Conservation (phyloP, 1,284 basidiomycete genomes). For the Sporisorium graminicola region DNA sequence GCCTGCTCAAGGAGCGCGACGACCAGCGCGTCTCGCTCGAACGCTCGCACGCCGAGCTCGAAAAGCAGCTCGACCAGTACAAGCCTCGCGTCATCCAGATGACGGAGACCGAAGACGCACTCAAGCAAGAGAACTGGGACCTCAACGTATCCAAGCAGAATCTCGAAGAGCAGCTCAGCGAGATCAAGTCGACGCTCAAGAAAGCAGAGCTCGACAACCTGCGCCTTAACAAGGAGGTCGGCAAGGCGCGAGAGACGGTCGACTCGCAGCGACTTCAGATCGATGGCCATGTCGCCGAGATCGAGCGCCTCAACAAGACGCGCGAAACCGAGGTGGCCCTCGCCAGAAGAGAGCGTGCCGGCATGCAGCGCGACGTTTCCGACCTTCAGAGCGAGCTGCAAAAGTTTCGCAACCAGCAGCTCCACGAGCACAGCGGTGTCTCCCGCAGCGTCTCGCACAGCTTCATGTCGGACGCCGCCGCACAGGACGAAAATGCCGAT, state of each 20-base stretch:
- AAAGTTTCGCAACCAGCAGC: conserved; percentile 49
- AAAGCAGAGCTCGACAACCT: conserved; percentile 86
- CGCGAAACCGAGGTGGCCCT: conserved; percentile 92
- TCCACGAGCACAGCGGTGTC: conserved; percentile 30
- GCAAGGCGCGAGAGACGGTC: conserved; percentile 79
- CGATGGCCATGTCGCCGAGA: conserved; percentile 78
- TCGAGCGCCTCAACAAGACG: conserved; percentile 84
- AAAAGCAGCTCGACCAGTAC: conserved; percentile 61
- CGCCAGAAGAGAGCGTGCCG: conserved; percentile 86
- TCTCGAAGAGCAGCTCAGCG: conserved; percentile 79
- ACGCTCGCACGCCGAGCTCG: conserved; percentile 49
- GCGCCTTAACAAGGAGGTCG: conserved; percentile 81
- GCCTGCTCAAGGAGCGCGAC: conserved; percentile 58
- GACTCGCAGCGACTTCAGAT: conserved; percentile 89
- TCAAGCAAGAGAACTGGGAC: conserved; percentile 99
- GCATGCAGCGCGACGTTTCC: conserved; percentile 88
- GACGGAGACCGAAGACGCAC: conserved; percentile 74
- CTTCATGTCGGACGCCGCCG: conserved; percentile 47
- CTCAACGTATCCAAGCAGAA: conserved; percentile 93
- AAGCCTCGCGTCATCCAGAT: conserved; percentile 60
- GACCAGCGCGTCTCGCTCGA: conserved; percentile 51
- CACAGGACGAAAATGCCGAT: conserved; percentile 41
- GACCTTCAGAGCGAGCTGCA: conserved; percentile 84
- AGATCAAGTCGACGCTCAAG: conserved; percentile 77
- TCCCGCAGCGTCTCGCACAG: conserved; percentile 53